phyloP scores from a whole-genome alignment of 2,329 filamentous ascomycete genomes.

The Setomelanomma holmii region DNA sequence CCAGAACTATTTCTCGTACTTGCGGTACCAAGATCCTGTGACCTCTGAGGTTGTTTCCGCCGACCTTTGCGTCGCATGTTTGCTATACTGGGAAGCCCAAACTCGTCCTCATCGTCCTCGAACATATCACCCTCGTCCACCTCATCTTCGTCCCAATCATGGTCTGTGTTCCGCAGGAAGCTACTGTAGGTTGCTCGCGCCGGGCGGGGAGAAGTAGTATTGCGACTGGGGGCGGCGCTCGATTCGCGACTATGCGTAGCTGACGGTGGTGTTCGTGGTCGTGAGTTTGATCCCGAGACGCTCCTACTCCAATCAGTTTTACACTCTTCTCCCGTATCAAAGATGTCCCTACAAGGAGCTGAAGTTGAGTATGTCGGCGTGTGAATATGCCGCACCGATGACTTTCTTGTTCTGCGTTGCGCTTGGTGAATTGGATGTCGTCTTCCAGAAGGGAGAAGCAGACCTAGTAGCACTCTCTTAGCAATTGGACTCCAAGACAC shows the following conservation, averaged over 20 bases:
- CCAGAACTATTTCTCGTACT: slow-evolving; percentile 26
- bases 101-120: slow-evolving; percentile 93
- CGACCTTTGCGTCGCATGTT: slow-evolving; percentile 81
- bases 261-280: slow-evolving; percentile 76
- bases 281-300: slow-evolving; percentile 66
- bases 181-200: slow-evolving; percentile 78
- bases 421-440: slow-evolving; percentile 55
- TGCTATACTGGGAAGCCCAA: slow-evolving; percentile 89
- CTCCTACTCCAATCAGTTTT: slow-evolving; percentile 56
- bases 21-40: slow-evolving; percentile 53
- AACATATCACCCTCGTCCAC: slow-evolving; percentile 71
- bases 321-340: neutral
- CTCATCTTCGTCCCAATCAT: slow-evolving; percentile 80
- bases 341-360: slow-evolving; percentile 70
- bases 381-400: slow-evolving; percentile 93
- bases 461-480: slow-evolving; percentile 62
- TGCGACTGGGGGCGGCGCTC: slow-evolving; percentile 63
- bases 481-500: neutral
- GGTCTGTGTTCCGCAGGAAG: slow-evolving; percentile 80
- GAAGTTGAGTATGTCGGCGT: slow-evolving; percentile 92
- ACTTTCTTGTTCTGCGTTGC: slow-evolving; percentile 69
- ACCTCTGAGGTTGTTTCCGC: slow-evolving; percentile 53
- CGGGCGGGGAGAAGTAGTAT: slow-evolving; percentile 63
- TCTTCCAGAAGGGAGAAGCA: slow-evolving; percentile 87
- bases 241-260: slow-evolving; percentile 66